These are phyloP conservation scores for Vanrija sp. DNA, from an alignment of 1,284 basidiomycete species.

Conservation along the genomic window DNA sequence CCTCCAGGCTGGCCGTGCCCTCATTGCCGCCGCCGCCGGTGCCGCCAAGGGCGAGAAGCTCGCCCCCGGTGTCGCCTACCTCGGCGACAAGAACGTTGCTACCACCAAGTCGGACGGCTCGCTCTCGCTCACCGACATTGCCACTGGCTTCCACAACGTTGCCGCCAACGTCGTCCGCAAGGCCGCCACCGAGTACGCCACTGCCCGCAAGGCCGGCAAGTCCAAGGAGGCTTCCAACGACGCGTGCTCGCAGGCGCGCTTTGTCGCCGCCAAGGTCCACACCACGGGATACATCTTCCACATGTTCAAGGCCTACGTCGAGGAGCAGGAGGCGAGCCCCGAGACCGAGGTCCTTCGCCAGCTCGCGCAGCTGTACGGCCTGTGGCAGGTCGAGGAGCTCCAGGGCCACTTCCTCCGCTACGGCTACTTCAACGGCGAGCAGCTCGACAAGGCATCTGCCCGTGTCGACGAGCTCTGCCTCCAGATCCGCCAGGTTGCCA, in stretches of 20 bases:
- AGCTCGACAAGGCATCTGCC: slow-evolving; percentile 51
- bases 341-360: slow-evolving; percentile 45
- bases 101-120: slow-evolving; percentile 50
- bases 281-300: slow-evolving; percentile 43
- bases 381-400: slow-evolving; percentile 58
- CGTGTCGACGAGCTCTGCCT: slow-evolving; percentile 53
- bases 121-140: slow-evolving; percentile 52
- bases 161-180: slow-evolving; percentile 56
- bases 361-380: slow-evolving; percentile 50
- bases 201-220: slow-evolving; percentile 49
- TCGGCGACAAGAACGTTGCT: slow-evolving; percentile 49
- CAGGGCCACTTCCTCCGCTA: slow-evolving; percentile 56
- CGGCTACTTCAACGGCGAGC: slow-evolving; percentile 50
- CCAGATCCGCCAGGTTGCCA: slow-evolving; percentile 51
- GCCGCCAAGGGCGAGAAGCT: slow-evolving; percentile 52
- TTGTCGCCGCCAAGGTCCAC: slow-evolving; percentile 55
- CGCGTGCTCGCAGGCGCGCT: slow-evolving; percentile 54
- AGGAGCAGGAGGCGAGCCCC: slow-evolving; percentile 19
- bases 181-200: slow-evolving; percentile 52
- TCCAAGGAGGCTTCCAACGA: slow-evolving; percentile 56
- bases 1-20: slow-evolving; percentile 55
- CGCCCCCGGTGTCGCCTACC: slow-evolving; percentile 52
- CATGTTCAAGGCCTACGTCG: slow-evolving; percentile 45
- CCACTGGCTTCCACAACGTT: slow-evolving; percentile 53
- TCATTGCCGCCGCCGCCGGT: slow-evolving; percentile 53